Evolutionary conservation across 345 rosid species (phyloP), one percentile per base, ranked within the genome.

Genomic region (Sisymbrium altissimum): DNA sequence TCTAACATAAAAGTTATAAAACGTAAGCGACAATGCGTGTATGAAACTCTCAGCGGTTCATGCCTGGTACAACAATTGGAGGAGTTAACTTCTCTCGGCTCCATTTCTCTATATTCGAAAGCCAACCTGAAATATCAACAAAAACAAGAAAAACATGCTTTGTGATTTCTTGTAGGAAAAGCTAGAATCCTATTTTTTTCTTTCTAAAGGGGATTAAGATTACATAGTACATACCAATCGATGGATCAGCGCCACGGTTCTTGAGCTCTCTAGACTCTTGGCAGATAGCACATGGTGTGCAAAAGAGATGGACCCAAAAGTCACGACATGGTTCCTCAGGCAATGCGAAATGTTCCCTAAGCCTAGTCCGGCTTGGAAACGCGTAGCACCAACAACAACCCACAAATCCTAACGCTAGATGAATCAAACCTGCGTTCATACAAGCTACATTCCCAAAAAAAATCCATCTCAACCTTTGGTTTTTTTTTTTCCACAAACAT

Each of bases 221-320:
- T 32, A 18, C 5, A 3, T 70, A 50, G 21, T 32, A 18, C 5
- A 3, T 70, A 87, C 92, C 87, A 5, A 82, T 43, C 3, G 81
- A 80, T 40, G 90, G 88, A 57, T 87, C 80, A 11, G 75, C 80
- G 0, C 86, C 90, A 0, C 81, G 89, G 58, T 79, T 82, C 58
- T 69, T 72, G 60, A 87, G 90, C 32, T 87, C 90, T 29, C 90
- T 59, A 13, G 81, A 76, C 33, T 87, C 96, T 69, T 89, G 92
- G 29, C 84, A 81, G 6, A 86, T 81, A 61, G 87, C 81, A 13
- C 88, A 83, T 18, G 18, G 73, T 9, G 84, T 59, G 69, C 85
- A 86, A 75, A 58, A 84, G 15, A 77, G 32, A 49, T 86, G 87
- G 4, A 76, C 73, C 61, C 64, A 40, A 40, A 60, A 73, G 63